Evolutionary conservation across 176 grass and related monocot species (phyloP).

Genomic region (Sorghum bicolor): Sorghum_bicolor_NCBIv3 NC_012870.2:20814001-20814500

Average conservation of each 20-base stretch:
- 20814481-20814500: background rate
- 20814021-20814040: no score
- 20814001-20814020: no score
- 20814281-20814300: background rate
- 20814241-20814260: background rate
- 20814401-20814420: background rate
- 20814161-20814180: constrained; percentile 8
- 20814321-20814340: background rate
- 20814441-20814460: background rate
- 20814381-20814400: background rate
- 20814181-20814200: background rate
- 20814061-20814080: no score
- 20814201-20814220: no score
- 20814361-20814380: background rate
- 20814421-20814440: background rate
- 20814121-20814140: no score
- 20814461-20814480: background rate
- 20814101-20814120: no score
- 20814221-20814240: background rate
- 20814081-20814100: no score
- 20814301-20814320: background rate
- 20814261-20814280: background rate
- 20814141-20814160: no score
- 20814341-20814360: background rate
- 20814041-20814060: no score